Conservation (phyloP, 1,139 yeast species). For the Scheffersomyces quercinus region DNA sequence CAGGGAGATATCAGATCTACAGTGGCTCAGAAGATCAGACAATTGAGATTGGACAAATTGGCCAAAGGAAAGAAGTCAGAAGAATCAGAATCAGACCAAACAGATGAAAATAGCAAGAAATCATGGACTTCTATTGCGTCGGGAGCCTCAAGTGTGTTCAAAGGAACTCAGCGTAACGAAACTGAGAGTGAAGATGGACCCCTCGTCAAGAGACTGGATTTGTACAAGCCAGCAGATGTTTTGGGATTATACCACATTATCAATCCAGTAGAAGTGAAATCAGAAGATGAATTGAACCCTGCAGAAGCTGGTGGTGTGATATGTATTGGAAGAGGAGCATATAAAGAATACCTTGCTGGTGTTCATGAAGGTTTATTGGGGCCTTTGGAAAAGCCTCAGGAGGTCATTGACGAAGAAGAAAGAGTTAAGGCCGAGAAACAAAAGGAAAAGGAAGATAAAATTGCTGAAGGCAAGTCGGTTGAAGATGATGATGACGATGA, state of each 20-base stretch:
- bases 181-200: constrained; percentile 21
- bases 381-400: constrained; percentile 70
- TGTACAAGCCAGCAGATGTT: constrained; percentile 54
- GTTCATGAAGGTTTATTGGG: constrained; percentile 94
- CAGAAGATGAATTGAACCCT: constrained; percentile 51
- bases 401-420: constrained; percentile 29
- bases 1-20: constrained; percentile 85
- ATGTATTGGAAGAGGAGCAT: constrained; percentile 94
- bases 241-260: constrained; percentile 55
- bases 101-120: constrained; percentile 5
- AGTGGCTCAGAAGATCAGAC: constrained; percentile 83
- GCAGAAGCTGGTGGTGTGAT: constrained; percentile 77
- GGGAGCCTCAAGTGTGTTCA: constrained; percentile 8
- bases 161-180: background rate
- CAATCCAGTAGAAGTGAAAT: constrained; percentile 33
- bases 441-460: constrained; percentile 14
- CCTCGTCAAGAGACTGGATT: constrained; percentile 31
- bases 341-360: constrained; percentile 87
- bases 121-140: constrained; percentile 11
- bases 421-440: constrained; percentile 19
- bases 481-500: constrained; percentile 19
- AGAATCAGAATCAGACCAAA: constrained; percentile 1
- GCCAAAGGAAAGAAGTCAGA: constrained; percentile 12
- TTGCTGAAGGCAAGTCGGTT: constrained; percentile 10
- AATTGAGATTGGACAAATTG: constrained; percentile 50